phyloP scores from a whole-genome alignment of 352 stramenopile genomes.

The Phytophthora citrophthora region DNA sequence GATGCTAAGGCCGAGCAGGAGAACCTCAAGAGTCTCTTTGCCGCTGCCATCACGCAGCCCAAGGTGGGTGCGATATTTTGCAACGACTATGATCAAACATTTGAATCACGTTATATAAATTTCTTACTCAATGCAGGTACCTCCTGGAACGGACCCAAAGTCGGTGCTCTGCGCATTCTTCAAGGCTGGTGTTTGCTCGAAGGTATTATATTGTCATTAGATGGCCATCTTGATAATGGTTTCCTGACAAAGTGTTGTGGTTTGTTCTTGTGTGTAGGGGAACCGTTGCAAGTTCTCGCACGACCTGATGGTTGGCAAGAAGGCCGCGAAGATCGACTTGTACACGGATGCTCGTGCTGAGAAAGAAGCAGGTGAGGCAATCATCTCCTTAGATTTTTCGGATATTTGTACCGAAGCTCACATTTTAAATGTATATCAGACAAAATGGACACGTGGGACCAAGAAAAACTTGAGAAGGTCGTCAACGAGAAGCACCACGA shows the following conservation, averaged over 20 bases:
- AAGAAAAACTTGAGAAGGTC: slow-evolving; percentile 88
- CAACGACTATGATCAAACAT: background rate
- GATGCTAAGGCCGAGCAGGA: slow-evolving; percentile 88
- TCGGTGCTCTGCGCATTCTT: slow-evolving; percentile 91
- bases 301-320: slow-evolving; percentile 89
- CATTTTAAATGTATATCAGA: slow-evolving; percentile 39
- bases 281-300: slow-evolving; percentile 91
- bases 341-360: slow-evolving; percentile 84
- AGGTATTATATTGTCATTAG: slow-evolving; percentile 39
- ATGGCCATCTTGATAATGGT: background rate
- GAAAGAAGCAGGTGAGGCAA: slow-evolving; percentile 52
- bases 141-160: slow-evolving; percentile 89
- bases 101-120: too few relatives aligned
- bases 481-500: slow-evolving; percentile 87
- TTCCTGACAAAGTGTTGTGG: background rate
- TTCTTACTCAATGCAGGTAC: slow-evolving; percentile 50
- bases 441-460: slow-evolving; percentile 88
- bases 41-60: slow-evolving; percentile 86
- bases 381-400: background rate
- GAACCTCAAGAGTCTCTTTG: slow-evolving; percentile 84
- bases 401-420: background rate
- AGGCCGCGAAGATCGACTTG: slow-evolving; percentile 90
- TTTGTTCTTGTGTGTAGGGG: slow-evolving; percentile 43
- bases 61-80: slow-evolving; percentile 47
- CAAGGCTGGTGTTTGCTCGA: slow-evolving; percentile 88